Evolutionary conservation across 2,329 filamentous ascomycete genomes (phyloP), one percentile per base, ranked within the genome.

Genomic region (Clonostachys chloroleuca): DNA sequence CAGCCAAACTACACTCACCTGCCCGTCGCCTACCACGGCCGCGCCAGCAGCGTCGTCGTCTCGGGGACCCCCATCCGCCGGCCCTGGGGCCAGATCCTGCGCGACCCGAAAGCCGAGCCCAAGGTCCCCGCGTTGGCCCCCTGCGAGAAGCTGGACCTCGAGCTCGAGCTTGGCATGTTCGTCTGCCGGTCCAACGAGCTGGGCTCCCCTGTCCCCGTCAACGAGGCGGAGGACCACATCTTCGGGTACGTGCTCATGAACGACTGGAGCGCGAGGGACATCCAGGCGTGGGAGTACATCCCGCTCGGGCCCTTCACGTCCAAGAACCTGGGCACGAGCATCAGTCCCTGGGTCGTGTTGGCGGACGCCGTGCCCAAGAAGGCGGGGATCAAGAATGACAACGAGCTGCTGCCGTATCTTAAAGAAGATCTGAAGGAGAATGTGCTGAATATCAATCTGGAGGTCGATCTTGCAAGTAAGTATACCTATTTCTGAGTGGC

Each of bases 1-100:
- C 86, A 92, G 63, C 85, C 87, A 10, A 92, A 92, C 61, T 94
- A 92, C 64, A 87, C 79, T 44, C 85, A 92, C 54, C 71, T 94
- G 0, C 89, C 89, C 1, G 87, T 92, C 4, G 89, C 83, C 2
- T 94, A 94, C 56, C 89, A 94, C 61, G 87, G 88, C 5, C 81
- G 89, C 50, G 85, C 87, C 4, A 89, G 84, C 13, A 88, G 84
- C 5, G 78, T 92, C 9, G 85, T 92, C 2, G 70, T 87, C 4
- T 90, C 86, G 0, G 87, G 86, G 7, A 91, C 88, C 0, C 78
- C 82, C 0, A 82, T 94, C 49, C 75, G 77, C 17, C 76, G 89
- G 18, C 89, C 89, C 0, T 81, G 83, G 52, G 89, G 89, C 2
- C 89, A 92, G 62, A 84, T 90, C 48, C 64, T 91, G 12, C 53